Conservation (phyloP, 140 eudicot genomes). For the Cichorium intybus region DNA sequence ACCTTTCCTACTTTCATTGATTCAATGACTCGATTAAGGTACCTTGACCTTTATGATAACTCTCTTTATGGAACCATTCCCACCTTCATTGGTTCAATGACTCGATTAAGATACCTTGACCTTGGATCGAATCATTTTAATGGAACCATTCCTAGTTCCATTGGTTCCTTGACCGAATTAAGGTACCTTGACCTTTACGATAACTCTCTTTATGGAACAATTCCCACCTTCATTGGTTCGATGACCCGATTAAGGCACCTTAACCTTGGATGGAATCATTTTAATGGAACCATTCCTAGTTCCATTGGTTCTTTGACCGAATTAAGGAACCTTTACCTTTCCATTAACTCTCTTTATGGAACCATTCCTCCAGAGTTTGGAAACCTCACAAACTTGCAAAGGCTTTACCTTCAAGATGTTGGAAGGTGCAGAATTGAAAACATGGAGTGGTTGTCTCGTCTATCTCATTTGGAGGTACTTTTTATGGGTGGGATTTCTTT, state of each 20-base stretch:
- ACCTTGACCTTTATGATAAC: too few species aligned
- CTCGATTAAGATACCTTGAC: too few species aligned
- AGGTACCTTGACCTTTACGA: conserved; percentile 13
- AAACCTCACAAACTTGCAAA: not conserved
- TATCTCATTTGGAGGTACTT: not conserved
- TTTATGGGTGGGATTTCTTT: not conserved
- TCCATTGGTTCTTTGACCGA: not conserved
- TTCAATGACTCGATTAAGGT: too few species aligned
- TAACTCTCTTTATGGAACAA: too few species aligned
- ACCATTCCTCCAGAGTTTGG: conserved; percentile 14
- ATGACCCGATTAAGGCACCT: too few species aligned
- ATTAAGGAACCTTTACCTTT: not conserved
- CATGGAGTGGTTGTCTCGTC: not conserved
- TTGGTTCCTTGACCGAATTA: conserved; percentile 33
- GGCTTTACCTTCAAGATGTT: not conserved
- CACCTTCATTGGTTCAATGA: too few species aligned
- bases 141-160: conserved; percentile 28
- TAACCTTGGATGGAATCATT: too few species aligned
- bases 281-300: not conserved
- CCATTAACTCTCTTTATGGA: not conserved
- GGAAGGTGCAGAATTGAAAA: not conserved
- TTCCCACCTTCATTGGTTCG: too few species aligned
- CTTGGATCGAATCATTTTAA: too few species aligned
- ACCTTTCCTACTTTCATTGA: too few species aligned
- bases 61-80: too few species aligned